Conservation (phyloP, 352 stramenopile genomes). For the Phytophthora pistaciae region DNA sequence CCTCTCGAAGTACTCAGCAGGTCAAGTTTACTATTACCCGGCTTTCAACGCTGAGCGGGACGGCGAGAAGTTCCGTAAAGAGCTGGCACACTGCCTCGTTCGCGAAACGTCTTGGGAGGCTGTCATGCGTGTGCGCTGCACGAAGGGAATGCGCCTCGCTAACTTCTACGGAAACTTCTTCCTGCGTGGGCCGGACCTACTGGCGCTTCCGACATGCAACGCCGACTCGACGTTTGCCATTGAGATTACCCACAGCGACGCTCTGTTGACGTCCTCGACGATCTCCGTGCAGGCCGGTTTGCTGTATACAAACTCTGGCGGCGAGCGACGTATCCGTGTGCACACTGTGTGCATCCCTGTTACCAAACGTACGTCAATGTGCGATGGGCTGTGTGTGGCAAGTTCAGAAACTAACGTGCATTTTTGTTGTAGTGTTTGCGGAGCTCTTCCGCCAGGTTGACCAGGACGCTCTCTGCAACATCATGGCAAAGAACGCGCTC, state of each 20-base stretch:
- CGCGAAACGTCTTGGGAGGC: slow-evolving; percentile 96
- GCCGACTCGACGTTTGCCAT: slow-evolving; percentile 97
- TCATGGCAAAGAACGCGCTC: slow-evolving; percentile 96
- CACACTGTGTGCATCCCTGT: slow-evolving; percentile 97
- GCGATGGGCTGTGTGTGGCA: neutral
- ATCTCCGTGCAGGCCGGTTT: slow-evolving; percentile 97
- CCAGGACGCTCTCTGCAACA: slow-evolving; percentile 93
- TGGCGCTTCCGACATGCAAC: slow-evolving; percentile 97
- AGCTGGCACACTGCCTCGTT: slow-evolving; percentile 93
- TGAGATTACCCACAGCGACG: slow-evolving; percentile 98
- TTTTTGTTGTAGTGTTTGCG: slow-evolving; percentile 67
- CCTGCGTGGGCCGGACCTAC: slow-evolving; percentile 96
- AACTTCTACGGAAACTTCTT: slow-evolving; percentile 99
- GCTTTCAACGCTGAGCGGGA: slow-evolving; percentile 93
- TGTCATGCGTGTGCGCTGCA: slow-evolving; percentile 98
- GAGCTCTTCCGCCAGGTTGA: slow-evolving; percentile 95
- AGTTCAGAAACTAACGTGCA: neutral
- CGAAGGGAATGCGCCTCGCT: slow-evolving; percentile 96
- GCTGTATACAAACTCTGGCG: slow-evolving; percentile 98
- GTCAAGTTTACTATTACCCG: slow-evolving; percentile 98
- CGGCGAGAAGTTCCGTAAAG: slow-evolving; percentile 93
- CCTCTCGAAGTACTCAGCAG: slow-evolving; percentile 96
- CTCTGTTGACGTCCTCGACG: slow-evolving; percentile 92
- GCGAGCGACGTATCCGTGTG: slow-evolving; percentile 98
- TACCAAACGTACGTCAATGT: slow-evolving; percentile 70